A percentile compares a stretch with the other conserved stretches of the same genome.
These are phyloP conservation scores for Senna siamea DNA, from an alignment of 306 rosid genomes.

Conservation along the genomic window DNA sequence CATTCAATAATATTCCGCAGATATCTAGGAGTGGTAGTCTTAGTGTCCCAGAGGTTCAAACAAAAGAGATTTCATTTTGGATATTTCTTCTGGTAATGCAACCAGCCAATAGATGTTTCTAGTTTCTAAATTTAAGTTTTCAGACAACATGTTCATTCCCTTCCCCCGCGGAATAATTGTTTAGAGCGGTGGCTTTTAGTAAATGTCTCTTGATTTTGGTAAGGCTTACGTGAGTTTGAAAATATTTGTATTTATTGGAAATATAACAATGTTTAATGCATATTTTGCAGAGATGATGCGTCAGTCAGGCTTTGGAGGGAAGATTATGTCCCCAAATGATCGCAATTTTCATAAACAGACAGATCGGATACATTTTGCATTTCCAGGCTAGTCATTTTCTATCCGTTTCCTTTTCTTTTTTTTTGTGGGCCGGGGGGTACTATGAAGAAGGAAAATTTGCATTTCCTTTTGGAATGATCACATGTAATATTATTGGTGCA, in stretches of 20 bases:
- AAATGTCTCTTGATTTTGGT: constrained; percentile 12
- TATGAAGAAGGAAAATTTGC: constrained; percentile 42
- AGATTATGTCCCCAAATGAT: constrained; percentile 63
- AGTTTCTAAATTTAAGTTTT: constrained; percentile 12
- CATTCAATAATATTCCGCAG: not conserved
- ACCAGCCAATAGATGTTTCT: not conserved
- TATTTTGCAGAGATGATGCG: constrained; percentile 79
- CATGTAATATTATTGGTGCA: constrained; percentile 37
- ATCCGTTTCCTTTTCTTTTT: constrained; percentile 7
- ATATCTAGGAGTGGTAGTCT: not conserved
- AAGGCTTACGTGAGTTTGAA: constrained; percentile 18
- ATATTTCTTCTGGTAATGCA: not conserved
- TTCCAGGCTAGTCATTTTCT: constrained; percentile 43
- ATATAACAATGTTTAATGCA: constrained; percentile 32
- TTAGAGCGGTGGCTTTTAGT: not conserved
- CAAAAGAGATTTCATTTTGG: not conserved
- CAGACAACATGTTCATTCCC: not conserved
- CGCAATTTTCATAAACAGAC: constrained; percentile 49
- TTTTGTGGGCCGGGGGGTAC: no score
- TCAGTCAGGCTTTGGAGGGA: constrained; percentile 68
- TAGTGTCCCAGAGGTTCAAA: not conserved
- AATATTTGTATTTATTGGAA: constrained; percentile 22
- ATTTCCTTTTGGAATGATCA: constrained; percentile 40
- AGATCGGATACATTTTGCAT: constrained; percentile 36
- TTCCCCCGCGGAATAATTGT: not conserved